These are phyloP conservation scores for Mycena rebaudengoi DNA, from an alignment of 768 basidiomycete species.

Conservation along the genomic window DNA sequence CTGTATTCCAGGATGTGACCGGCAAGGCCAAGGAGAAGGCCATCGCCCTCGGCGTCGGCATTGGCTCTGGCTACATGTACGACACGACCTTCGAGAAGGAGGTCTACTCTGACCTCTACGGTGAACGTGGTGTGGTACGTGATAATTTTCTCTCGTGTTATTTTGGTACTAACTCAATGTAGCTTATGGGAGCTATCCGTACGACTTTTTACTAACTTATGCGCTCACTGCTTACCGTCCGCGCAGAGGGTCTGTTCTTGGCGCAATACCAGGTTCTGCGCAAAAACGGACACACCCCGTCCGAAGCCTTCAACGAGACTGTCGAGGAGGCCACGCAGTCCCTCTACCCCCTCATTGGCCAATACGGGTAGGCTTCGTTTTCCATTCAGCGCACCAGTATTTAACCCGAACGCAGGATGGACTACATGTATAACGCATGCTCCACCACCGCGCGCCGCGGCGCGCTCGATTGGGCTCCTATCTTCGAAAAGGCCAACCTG, in stretches of 20 bases:
- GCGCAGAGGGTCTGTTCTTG: conserved; percentile 93
- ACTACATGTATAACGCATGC: conserved; percentile 99
- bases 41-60: conserved; percentile 89
- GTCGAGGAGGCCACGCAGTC: conserved; percentile 99
- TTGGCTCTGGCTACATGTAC: conserved; percentile 98
- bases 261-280: conserved; percentile 99
- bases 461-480: conserved; percentile 98
- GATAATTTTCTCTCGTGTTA: not conserved
- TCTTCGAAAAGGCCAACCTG: conserved; percentile 93
- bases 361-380: conserved; percentile 73
- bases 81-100: conserved; percentile 99
- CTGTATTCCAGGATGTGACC: conserved; percentile 97
- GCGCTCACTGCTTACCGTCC: not conserved
- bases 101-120: conserved; percentile 98
- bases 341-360: conserved; percentile 95
- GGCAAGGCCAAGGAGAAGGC: conserved; percentile 99
- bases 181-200: conserved; percentile 98
- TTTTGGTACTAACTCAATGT: conserved; percentile 18
- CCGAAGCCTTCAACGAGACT: conserved; percentile 99
- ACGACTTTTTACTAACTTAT: conserved; percentile 39
- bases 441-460: conserved; percentile 99
- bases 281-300: conserved; percentile 95
- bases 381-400: not conserved
- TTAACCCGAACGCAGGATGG: conserved; percentile 68
- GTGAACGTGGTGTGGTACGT: conserved; percentile 99